Evolutionary conservation across 2,329 filamentous ascomycete species (phyloP), one percentile per base, ranked within the genome.

Genomic region (Lasiodiplodia sp.): DNA sequence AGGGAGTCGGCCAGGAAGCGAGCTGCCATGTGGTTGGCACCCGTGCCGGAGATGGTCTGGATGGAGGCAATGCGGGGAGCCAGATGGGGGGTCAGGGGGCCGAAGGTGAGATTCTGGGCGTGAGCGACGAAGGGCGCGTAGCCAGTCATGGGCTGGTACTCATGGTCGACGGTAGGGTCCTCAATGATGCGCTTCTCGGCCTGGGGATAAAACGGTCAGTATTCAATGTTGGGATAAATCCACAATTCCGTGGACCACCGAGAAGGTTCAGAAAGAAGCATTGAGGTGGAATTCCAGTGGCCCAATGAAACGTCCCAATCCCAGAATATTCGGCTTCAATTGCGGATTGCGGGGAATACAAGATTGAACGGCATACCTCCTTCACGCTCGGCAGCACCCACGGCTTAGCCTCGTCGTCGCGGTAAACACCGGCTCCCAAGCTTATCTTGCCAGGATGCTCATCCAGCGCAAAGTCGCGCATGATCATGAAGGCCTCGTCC

Each of bases 391-490:
- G 78, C 60, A 82, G 68, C 11, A 78, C 74, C 80, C 80, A 82
- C 11, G 79, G 76, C 64, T 73, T 70, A 7, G 73, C 78, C 2
- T 78, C 71, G 55, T 82, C 75, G 49, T 80, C 77, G 63, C 79
- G 77, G 70, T 83, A 83, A n/a, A 78, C 75, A n/a, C 81, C 81
- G 8, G 75, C 72, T 6, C 78, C 76, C 23, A 83, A 72, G 65
- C 74, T 77, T n/a, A 82, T 80, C 71, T 83, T 83, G 18, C 76
- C 68, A 3, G 75, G 72, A 8, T 58, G 34, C n/a, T 56, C 44
- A 31, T 71, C 70, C 28, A 67, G 52, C 4, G 63, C 58, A 57
- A 66, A 71, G 62, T 69, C 65, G 49, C 55, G 47, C 66, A 68
- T 70, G 47, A 70, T 64, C 67, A 57, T 58, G 44, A 68, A 68